Conservation (phyloP, 257 asterid species). For the Coffea canephora region DNA sequence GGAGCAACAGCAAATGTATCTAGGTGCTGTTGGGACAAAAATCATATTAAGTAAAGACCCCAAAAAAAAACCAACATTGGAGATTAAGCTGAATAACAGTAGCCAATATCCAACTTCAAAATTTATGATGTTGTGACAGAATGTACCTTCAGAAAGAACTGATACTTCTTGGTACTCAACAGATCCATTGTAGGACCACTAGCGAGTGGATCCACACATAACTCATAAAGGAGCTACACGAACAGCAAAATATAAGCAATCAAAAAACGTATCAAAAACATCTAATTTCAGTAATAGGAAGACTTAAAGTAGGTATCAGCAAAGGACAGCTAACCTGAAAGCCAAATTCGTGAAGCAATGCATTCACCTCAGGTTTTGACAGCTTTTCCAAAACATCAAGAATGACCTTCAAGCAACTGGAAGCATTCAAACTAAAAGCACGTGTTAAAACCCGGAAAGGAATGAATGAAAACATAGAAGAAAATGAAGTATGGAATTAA, state of each 20-base stretch:
- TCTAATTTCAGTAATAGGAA: neutral
- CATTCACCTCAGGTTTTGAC: slow-evolving; percentile 78
- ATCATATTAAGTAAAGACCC: neutral
- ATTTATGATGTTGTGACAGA: neutral
- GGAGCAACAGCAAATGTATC: slow-evolving; percentile 71
- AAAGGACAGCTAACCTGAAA: slow-evolving; percentile 63
- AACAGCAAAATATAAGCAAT: slow-evolving; percentile 27
- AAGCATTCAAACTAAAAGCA: slow-evolving; percentile 21
- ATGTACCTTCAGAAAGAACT: slow-evolving; percentile 72
- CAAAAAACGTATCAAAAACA: slow-evolving; percentile 11
- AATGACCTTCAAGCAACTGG: slow-evolving; percentile 94
- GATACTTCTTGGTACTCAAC: slow-evolving; percentile 72
- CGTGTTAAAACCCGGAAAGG: slow-evolving; percentile 22
- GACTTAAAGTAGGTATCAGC: neutral
- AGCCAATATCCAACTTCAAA: neutral
- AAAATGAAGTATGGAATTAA: neutral
- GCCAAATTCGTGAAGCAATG: slow-evolving; percentile 88
- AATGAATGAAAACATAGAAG: neutral
- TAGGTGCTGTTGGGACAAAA: slow-evolving; percentile 57
- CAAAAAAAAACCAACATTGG: neutral
- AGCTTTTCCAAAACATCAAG: slow-evolving; percentile 82
- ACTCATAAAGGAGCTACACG: slow-evolving; percentile 82
- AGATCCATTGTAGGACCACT: slow-evolving; percentile 78
- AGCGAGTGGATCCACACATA: slow-evolving; percentile 79
- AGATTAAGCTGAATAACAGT: neutral